phyloP scores from a whole-genome alignment of 2,329 filamentous ascomycete species.

The Exophiala dermatitidis region DNA sequence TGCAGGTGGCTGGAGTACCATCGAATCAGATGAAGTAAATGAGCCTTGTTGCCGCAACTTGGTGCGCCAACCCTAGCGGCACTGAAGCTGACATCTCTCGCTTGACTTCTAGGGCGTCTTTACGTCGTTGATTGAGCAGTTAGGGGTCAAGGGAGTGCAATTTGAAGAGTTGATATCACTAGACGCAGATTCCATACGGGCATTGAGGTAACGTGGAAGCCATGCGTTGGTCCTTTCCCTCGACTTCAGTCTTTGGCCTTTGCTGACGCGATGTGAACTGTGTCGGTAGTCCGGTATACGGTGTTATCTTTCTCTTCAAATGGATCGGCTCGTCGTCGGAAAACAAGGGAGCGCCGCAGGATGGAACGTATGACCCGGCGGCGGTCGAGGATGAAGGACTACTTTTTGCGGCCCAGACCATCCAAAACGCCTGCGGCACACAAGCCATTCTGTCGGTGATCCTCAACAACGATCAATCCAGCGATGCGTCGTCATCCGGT shows the following conservation, averaged over 20 bases:
- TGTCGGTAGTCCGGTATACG: slow-evolving; percentile 63
- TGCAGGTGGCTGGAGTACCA: slow-evolving; percentile 79
- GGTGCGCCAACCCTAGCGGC: background rate
- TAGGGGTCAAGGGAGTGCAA: slow-evolving; percentile 88
- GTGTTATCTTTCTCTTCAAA: slow-evolving; percentile 99
- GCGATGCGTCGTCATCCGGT: slow-evolving; percentile 26
- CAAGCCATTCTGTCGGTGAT: slow-evolving; percentile 89
- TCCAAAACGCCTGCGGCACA: slow-evolving; percentile 96
- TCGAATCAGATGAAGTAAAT: slow-evolving; percentile 88
- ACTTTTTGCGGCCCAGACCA: slow-evolving; percentile 95
- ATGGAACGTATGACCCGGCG: slow-evolving; percentile 71
- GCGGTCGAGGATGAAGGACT: slow-evolving; percentile 54
- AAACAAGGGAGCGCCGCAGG: slow-evolving; percentile 60
- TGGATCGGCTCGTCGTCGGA: slow-evolving; percentile 56
- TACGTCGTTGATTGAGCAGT: slow-evolving; percentile 85
- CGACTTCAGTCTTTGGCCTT: background rate
- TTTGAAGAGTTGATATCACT: slow-evolving; percentile 94
- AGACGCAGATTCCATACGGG: slow-evolving; percentile 56
- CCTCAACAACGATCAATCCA: slow-evolving; percentile 64
- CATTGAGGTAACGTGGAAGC: slow-evolving; percentile 34
- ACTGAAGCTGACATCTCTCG: slow-evolving; percentile 2
- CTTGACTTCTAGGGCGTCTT: slow-evolving; percentile 67
- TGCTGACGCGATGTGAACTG: slow-evolving; percentile 11
- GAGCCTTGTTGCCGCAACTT: background rate
- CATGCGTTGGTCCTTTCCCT: slow-evolving; percentile 8